Evolutionary conservation across 306 rosid genomes (phyloP).

Genomic region (Cicer yamashitae): DNA sequence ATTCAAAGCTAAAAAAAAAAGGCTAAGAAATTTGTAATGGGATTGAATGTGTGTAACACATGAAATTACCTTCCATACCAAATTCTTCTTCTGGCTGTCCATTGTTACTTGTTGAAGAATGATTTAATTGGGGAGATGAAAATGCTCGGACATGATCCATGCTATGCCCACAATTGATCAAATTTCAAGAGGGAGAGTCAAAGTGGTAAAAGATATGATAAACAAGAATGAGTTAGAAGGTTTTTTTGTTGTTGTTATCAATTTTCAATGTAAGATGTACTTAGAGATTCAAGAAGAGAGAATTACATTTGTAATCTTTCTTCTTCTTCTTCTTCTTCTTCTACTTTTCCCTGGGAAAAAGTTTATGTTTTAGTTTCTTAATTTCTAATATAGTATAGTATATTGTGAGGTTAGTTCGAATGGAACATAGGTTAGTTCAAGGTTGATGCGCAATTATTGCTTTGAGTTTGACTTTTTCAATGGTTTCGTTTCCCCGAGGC

Average conservation of each 20-base stretch:
- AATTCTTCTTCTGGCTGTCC: slow-evolving; percentile 50
- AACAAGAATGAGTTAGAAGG: slow-evolving; percentile 29
- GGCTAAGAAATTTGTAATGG: neutral
- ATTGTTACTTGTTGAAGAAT: slow-evolving; percentile 50
- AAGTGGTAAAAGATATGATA: slow-evolving; percentile 29
- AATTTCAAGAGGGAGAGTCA: slow-evolving; percentile 34
- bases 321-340: slow-evolving; percentile 33
- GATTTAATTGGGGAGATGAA: slow-evolving; percentile 61
- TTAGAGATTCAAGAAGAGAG: slow-evolving; percentile 64
- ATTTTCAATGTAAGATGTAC: slow-evolving; percentile 29
- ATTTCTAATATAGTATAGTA: slow-evolving; percentile 48
- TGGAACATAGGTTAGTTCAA: slow-evolving; percentile 48
- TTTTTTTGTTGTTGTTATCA: neutral
- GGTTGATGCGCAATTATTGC: slow-evolving; percentile 71
- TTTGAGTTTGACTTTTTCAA: slow-evolving; percentile 62
- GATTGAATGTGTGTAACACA: neutral
- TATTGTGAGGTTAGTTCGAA: slow-evolving; percentile 49
- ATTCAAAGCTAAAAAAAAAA: neutral
- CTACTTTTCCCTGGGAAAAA: slow-evolving; percentile 33
- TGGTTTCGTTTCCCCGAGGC: slow-evolving; percentile 42
- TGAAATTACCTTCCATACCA: slow-evolving; percentile 67
- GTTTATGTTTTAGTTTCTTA: slow-evolving; percentile 22
- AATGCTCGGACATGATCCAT: slow-evolving; percentile 58
- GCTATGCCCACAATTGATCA: slow-evolving; percentile 37
- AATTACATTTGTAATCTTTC: slow-evolving; percentile 56